Evolutionary conservation across 164 flowering plant species (phyloP), one percentile per base, ranked within the genome.

Genomic region (Vitis rupestris): DNA sequence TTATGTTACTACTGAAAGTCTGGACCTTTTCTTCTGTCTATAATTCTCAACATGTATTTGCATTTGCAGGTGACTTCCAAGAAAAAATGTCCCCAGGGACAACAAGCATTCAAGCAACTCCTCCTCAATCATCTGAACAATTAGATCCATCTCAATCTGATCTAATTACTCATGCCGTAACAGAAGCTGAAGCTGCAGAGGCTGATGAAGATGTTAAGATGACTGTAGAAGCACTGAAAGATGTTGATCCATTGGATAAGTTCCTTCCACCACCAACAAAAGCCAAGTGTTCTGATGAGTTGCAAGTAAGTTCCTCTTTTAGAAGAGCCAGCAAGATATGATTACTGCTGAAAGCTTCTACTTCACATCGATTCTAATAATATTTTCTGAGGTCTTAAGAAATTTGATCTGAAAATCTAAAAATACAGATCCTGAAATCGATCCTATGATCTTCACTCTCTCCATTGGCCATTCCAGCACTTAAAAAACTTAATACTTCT

Each of bases 191-290:
- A 71, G 66, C 66, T 62, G 72, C 50, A 50, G 78, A 66, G 67
- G 72, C 27, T n/a, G 84, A 84, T 37, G 83, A 74, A 53, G 71
- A 61, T 56, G 72, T 29, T 80, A 58, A 48, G 31, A 67, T 61
- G 74, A 53, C 82, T 74, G 79, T 29, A 17, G 88, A 72, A 49
- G 81, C 51, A 27, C 64, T 69, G 15, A 78, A 82, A 66, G 85
- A 79, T 69, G 73, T 72, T 65, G 91, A 87, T 79, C 86, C 83
- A 17, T 75, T 92, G 79, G 86, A 83, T 27, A 81, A 76, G 61
- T 91, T 91, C 80, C 90, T 95, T 56, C 98, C 94, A 1, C 87
- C 94, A 9, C 92, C 92, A 49, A 87, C 94, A 11, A 78, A 71
- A 75, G 75, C 59, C 49, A 87, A 81, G 72, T 93, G 98, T 78